These are phyloP conservation scores for Elsinoe batatas DNA, from an alignment of 2,329 filamentous ascomycete species.

Conservation along the genomic window DNA sequence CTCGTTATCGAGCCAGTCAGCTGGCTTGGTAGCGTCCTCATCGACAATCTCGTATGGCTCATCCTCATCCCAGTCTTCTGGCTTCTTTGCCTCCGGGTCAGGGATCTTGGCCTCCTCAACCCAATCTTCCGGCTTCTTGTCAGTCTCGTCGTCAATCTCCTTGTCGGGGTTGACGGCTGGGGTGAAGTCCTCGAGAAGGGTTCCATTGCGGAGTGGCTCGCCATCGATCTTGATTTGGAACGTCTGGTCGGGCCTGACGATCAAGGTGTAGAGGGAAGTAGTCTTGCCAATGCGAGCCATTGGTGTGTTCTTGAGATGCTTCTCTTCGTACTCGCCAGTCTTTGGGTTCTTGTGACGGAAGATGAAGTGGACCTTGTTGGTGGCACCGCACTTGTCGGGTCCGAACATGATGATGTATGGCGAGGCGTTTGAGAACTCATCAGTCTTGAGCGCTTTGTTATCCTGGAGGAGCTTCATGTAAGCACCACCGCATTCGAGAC, in stretches of 20 bases:
- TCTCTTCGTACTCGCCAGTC: constrained; percentile 99
- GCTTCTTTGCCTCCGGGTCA: constrained; percentile 90
- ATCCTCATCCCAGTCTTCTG: constrained; percentile 98
- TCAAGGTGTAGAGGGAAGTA: constrained; percentile 88
- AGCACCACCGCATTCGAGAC: constrained; percentile 93
- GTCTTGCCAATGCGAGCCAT: constrained; percentile 84
- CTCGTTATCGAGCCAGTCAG: constrained; percentile 93
- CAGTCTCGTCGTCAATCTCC: constrained; percentile 91
- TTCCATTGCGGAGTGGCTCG: constrained; percentile 77
- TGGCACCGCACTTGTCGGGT: constrained; percentile 96
- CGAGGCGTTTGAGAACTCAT: constrained; percentile 95
- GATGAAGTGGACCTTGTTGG: constrained; percentile 97
- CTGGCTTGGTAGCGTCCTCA: constrained; percentile 80
- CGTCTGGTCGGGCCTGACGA: constrained; percentile 93
- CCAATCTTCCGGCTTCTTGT: constrained; percentile 92
- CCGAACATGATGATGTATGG: constrained; percentile 99
- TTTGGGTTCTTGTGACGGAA: constrained; percentile 99
- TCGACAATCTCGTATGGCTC: constrained; percentile 94
- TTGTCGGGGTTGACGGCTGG: constrained; percentile 87
- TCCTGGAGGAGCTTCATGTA: constrained; percentile 99
- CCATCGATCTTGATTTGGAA: constrained; percentile 89
- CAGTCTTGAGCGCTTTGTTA: constrained; percentile 90
- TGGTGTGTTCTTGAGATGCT: constrained; percentile 81
- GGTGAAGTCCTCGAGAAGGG: constrained; percentile 84
- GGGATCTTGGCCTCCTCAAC: constrained; percentile 85